phyloP scores from a whole-genome alignment of 345 rosid genomes.

The Anastatica hierochuntica region DNA sequence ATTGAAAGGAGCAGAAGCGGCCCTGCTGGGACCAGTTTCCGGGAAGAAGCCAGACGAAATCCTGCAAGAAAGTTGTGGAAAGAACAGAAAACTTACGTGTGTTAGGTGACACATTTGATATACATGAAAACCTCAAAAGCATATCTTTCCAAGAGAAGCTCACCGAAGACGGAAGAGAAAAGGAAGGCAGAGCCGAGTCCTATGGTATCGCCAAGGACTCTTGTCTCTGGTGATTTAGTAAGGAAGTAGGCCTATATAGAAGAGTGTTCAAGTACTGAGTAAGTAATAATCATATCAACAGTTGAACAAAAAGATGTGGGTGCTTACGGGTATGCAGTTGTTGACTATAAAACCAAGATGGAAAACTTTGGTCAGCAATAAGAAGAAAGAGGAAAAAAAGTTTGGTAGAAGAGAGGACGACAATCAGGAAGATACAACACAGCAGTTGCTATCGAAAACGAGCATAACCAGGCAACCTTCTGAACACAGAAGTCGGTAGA shows the following conservation, averaged over 20 bases:
- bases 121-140: background rate
- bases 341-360: no score
- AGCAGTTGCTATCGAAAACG: no score
- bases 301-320: no score
- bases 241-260: conserved; percentile 48
- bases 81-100: background rate
- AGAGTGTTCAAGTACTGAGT: no score
- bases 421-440: no score
- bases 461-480: no score
- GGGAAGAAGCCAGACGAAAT: conserved; percentile 57
- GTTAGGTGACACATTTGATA: background rate
- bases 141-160: conserved; percentile 6
- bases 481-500: no score
- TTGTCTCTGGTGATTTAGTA: conserved; percentile 58
- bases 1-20: conserved; percentile 56
- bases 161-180: conserved; percentile 67
- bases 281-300: no score
- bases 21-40: conserved; percentile 58
- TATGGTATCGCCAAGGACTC: conserved; percentile 59
- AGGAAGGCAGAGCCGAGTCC: conserved; percentile 76
- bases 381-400: no score
- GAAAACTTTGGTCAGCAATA: no score
- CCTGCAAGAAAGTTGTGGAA: conserved; percentile 35
- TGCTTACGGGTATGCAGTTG: no score
- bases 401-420: no score